phyloP scores from a whole-genome alignment of 1,139 yeast species.

The Zygosaccharomyces pseudobailii region DNA sequence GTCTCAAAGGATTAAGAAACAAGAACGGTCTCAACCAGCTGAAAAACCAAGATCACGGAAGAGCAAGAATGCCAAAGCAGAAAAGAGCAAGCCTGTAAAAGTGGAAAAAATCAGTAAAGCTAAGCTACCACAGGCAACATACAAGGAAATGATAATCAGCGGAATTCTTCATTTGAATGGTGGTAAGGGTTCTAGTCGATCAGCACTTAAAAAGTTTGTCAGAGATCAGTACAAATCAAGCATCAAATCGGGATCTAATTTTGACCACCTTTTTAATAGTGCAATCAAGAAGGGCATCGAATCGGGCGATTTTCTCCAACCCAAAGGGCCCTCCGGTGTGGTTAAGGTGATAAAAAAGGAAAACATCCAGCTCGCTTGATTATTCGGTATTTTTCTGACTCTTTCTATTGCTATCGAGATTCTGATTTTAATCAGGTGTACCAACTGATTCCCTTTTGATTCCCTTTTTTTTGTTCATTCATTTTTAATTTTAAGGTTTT shows the following conservation, averaged over 20 bases:
- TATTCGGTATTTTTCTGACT: background rate
- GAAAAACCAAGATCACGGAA: background rate
- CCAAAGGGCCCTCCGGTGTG: constrained; percentile 63
- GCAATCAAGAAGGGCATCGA: constrained; percentile 82
- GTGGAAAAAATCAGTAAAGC: constrained; percentile 6
- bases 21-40: background rate
- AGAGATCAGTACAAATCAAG: constrained; percentile 46
- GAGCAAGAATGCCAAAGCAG: background rate
- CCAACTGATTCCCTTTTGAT: too few species aligned
- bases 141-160: constrained; percentile 27
- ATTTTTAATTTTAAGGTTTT: background rate
- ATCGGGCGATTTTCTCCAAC: constrained; percentile 72
- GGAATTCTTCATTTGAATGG: constrained; percentile 22
- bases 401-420: background rate
- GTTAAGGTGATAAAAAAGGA: constrained; percentile 33
- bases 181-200: constrained; percentile 44
- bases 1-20: background rate
- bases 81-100: background rate
- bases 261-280: constrained; percentile 70
- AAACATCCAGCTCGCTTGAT: background rate
- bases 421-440: too few species aligned
- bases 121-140: constrained; percentile 17
- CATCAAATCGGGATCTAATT: constrained; percentile 55
- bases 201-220: constrained; percentile 60
- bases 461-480: background rate